phyloP scores from a whole-genome alignment of 805 yeast genomes.

The Metschnikowia kunwiensis region DNA sequence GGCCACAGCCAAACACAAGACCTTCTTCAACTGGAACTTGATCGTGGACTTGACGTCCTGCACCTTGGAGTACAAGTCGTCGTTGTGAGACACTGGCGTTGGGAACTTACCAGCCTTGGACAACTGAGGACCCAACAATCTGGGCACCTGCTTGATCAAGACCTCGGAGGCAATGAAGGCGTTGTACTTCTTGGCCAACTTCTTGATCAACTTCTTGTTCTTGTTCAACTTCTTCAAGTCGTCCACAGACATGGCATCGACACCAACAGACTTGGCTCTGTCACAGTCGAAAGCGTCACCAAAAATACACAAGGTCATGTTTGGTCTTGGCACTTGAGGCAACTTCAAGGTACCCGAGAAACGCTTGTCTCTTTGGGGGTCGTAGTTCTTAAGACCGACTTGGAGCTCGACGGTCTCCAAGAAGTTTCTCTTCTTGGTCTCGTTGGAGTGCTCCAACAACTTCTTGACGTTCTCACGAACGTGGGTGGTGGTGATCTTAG shows the following conservation, averaged over 20 bases:
- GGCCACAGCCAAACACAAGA: slow-evolving; percentile 98
- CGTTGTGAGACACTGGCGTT: slow-evolving; percentile 99
- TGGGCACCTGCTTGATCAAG: slow-evolving; percentile 99
- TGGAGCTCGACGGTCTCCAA: slow-evolving; percentile 99
- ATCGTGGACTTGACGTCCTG: slow-evolving; percentile 98
- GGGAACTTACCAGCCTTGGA: slow-evolving; percentile 99
- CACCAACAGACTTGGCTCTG: slow-evolving; percentile 99
- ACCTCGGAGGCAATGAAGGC: slow-evolving; percentile 99
- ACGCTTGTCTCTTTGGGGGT: slow-evolving; percentile 99
- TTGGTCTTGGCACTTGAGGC: slow-evolving; percentile 99
- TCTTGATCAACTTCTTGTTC: slow-evolving; percentile 99
- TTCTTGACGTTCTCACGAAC: slow-evolving; percentile 96
- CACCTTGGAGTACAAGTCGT: slow-evolving; percentile 94
- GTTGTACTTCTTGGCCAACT: slow-evolving; percentile 99
- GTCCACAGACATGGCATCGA: slow-evolving; percentile 99
- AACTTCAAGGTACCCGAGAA: slow-evolving; percentile 99
- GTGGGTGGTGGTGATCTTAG: slow-evolving; percentile 86
- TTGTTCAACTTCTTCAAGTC: slow-evolving; percentile 99
- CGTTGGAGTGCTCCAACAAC: slow-evolving; percentile 83
- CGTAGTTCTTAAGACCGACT: slow-evolving; percentile 99
- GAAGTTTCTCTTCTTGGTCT: slow-evolving; percentile 99
- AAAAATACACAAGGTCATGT: slow-evolving; percentile 99
- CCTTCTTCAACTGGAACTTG: slow-evolving; percentile 99
- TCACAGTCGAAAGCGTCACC: slow-evolving; percentile 99
- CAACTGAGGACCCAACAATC: slow-evolving; percentile 99